A percentile compares a stretch with the other conserved stretches of the same genome.
Conservation (phyloP, 1,284 basidiomycete genomes). For the Marasmius tenuissimus region DNA sequence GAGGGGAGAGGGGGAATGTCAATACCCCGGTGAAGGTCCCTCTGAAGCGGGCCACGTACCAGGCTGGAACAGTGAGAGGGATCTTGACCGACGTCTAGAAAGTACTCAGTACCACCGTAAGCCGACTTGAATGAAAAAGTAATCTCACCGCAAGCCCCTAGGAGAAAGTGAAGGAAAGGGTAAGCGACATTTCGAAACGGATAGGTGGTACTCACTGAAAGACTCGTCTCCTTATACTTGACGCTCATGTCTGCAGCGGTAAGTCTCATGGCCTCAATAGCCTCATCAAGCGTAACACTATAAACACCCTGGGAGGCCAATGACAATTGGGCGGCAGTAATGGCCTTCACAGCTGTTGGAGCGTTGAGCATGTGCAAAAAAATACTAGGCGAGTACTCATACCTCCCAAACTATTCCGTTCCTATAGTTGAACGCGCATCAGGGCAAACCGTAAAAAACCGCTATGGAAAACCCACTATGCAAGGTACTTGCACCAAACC, state of each 20-base stretch:
- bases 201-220: slow-evolving; percentile 59
- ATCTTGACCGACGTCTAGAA: slow-evolving; percentile 70
- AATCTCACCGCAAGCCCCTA: slow-evolving; percentile 65
- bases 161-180: slow-evolving; percentile 5
- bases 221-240: slow-evolving; percentile 91
- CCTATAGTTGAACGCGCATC: slow-evolving; percentile 37
- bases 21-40: background rate
- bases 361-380: slow-evolving; percentile 6
- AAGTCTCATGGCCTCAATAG: slow-evolving; percentile 93
- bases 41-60: slow-evolving; percentile 34
- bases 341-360: slow-evolving; percentile 75
- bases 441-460: slow-evolving; percentile 1
- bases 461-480: slow-evolving; percentile 58
- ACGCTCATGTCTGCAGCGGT: slow-evolving; percentile 88
- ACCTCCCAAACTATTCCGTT: slow-evolving; percentile 87
- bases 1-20: too few relatives aligned
- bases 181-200: background rate
- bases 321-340: slow-evolving; percentile 92
- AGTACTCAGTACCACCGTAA: slow-evolving; percentile 11
- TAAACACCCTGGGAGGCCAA: slow-evolving; percentile 89
- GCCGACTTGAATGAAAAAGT: slow-evolving; percentile 17
- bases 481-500: slow-evolving; percentile 94
- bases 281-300: slow-evolving; percentile 89
- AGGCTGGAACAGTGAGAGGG: slow-evolving; percentile 72
- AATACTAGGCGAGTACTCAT: slow-evolving; percentile 16